Evolutionary conservation across 1,284 basidiomycete species (phyloP), one percentile per base, ranked within the genome.

Genomic region (Cryptococcus wingfieldii): DNA sequence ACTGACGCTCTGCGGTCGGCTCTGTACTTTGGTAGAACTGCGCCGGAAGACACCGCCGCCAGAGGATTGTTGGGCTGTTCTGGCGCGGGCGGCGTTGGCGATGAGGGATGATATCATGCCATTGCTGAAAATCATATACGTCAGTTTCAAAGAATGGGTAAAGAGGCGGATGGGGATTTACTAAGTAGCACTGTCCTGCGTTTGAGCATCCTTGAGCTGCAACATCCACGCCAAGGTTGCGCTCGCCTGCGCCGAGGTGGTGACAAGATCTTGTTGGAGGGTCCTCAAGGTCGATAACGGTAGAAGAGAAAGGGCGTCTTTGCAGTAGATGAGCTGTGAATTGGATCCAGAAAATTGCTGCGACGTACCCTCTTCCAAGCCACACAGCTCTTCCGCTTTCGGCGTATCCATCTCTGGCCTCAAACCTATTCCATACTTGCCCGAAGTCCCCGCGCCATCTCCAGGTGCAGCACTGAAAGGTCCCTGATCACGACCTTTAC

Each of bases 201-300:
- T 85, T 62, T 92, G 78, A 23, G 88, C 85, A 63, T 94, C 91
- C 62, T 87, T 84, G 51, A 83, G 82, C 75, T 95, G 90, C 54
- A 93, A 78, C 23, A 90, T 78, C 77, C 90, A 83, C 10, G 89
- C 89, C 51, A 95, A 78, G 14, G 89, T 78, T 1, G 83, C 78
- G 1, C 88, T 90, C 0, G 88, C 84, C 42, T 83, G 82, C 1
- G 85, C 83, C 1, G 88, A 91, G 54, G 89, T 84, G 38, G 77
- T 62, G 50, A 83, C 83, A 37, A 94, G 74, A 14, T 89, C 84
- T 6, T 80, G 77, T 43, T 91, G 80, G 64, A 86, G 81, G 46
- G 80, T 77, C 66, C 89, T 85, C 16, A 95, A 77, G 28, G 79
- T 80, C 6, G 82, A 68, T 25, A 90, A 76, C 7, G 90, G 85